These are phyloP conservation scores for Curvularia eragrostidis DNA, from an alignment of 2,329 filamentous ascomycete genomes.

Conservation along the genomic window DNA sequence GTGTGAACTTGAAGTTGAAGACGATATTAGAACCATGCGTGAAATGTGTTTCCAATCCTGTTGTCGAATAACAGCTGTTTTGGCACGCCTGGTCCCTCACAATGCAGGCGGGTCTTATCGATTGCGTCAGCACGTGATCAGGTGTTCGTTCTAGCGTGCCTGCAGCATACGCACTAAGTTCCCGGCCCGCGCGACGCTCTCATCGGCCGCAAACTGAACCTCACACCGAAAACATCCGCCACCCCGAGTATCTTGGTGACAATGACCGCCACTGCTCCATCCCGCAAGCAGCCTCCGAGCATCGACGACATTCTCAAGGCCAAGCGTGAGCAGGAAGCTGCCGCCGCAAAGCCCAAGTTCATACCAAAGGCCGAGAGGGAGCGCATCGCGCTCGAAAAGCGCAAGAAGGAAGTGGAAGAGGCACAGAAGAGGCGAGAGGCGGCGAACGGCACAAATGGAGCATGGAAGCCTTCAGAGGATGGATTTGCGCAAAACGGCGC, in stretches of 20 bases:
- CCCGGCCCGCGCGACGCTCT: constrained; percentile 4
- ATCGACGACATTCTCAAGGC: constrained; percentile 85
- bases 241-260: neutral
- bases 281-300: constrained; percentile 66
- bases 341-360: constrained; percentile 86
- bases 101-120: constrained; percentile 6
- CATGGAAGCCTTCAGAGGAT: constrained; percentile 14
- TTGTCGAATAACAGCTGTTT: neutral
- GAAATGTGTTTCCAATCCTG: neutral
- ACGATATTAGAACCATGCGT: neutral
- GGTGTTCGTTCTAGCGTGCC: constrained; percentile 24
- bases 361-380: constrained; percentile 84
- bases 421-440: constrained; percentile 59
- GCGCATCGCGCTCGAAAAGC: constrained; percentile 77
- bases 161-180: constrained; percentile 14
- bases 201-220: neutral
- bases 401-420: constrained; percentile 73
- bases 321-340: constrained; percentile 85
- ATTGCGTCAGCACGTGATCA: constrained; percentile 22
- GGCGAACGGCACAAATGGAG: constrained; percentile 22
- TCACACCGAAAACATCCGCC: neutral
- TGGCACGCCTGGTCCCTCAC: neutral
- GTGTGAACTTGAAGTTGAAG: too few relatives aligned
- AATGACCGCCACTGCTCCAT: constrained; percentile 14
- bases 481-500: constrained; percentile 20